Evolutionary conservation across 805 yeast genomes (phyloP), one percentile per base, ranked within the genome.

Genomic region (Brettanomyces custersianus): DNA sequence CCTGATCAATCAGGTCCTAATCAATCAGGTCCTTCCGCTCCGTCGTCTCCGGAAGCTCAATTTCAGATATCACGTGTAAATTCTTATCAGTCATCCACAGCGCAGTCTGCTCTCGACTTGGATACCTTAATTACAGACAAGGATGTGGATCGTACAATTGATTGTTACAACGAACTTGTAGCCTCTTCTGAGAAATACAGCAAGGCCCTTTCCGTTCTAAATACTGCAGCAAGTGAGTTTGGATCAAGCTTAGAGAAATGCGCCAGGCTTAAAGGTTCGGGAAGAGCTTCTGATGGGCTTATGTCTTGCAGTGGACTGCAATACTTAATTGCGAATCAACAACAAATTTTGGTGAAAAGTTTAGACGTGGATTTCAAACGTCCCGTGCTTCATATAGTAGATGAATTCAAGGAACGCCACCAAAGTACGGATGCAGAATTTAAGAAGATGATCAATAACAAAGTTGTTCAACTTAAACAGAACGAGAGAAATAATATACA

Each of bases 251-350:
- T 86, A 36, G 92, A 83, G 48, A 67, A 65, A 29, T 65, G 75
- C 40, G 77, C 86, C 1, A 62, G 70, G 35, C 66, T 75, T 43
- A 75, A 76, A 50, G 85, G 85, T 11, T 70, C 78, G 15, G 77
- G 74, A 12, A 56, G 57, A 18, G 65, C 74, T 1, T 69, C 78
- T 2, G 80, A 80, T 44, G 85, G 85, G 7, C 54, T 85, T 12
- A 59, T 75, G 45, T 70, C 76, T 33, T 82, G 88, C 2, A 79
- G 86, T 29, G 94, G 95, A 0, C 60, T 86, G 37, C 88, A 83
- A 46, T 77, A 73, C 49, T 63, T 86, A 29, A 70, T 83, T 15
- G 77, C 90, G 0, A 84, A 83, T 52, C 92, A 84, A 51, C 80
- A 81, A 41, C 78, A 77, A 41, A 73, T 86, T 11, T 63, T 86